A percentile compares a stretch with the other conserved stretches of the same genome.
phyloP scores from a whole-genome alignment of 495 filamentous ascomycete genomes.

The Daldinia caldariorum region DNA sequence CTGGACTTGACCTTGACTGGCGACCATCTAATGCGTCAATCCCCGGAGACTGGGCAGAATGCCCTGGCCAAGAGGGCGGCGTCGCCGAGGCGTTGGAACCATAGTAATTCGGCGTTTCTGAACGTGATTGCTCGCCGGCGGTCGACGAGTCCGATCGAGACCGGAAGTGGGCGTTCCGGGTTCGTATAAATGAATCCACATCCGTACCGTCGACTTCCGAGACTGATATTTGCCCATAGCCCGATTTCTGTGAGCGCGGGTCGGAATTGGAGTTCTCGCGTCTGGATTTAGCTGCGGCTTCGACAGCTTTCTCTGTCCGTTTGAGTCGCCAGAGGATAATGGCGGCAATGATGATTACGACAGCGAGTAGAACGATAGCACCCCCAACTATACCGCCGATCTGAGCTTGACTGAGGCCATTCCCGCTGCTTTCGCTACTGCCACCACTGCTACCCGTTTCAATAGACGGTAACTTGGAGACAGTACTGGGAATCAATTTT shows the following conservation, averaged over 20 bases:
- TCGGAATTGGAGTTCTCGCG: constrained; percentile 44
- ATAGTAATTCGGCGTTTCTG: constrained; percentile 37
- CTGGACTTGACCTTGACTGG: constrained; percentile 49
- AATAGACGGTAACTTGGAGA: constrained; percentile 50
- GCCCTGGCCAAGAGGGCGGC: constrained; percentile 26
- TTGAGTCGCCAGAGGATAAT: constrained; percentile 55
- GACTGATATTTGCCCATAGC: constrained; percentile 34
- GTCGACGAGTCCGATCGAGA: constrained; percentile 34
- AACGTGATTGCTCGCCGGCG: constrained; percentile 33
- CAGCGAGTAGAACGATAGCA: constrained; percentile 50
- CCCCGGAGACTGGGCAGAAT: constrained; percentile 8
- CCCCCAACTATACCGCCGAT: constrained; percentile 59
- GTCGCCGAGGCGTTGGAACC: constrained; percentile 37
- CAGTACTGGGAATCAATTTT: constrained; percentile 53
- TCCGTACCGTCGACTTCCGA: constrained; percentile 45
- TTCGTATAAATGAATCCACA: constrained; percentile 18
- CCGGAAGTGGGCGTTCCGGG: constrained; percentile 19
- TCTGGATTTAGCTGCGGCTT: constrained; percentile 46
- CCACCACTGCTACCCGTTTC: constrained; percentile 28
- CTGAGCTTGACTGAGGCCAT: constrained; percentile 46
- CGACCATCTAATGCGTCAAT: constrained; percentile 40
- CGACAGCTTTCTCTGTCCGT: constrained; percentile 37
- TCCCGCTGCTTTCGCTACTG: constrained; percentile 10
- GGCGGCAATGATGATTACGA: constrained; percentile 50
- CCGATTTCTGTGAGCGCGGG: constrained; percentile 40